These are phyloP conservation scores for Botrytis paeoniae DNA, from an alignment of 2,329 filamentous ascomycete genomes.

Conservation along the genomic window DNA sequence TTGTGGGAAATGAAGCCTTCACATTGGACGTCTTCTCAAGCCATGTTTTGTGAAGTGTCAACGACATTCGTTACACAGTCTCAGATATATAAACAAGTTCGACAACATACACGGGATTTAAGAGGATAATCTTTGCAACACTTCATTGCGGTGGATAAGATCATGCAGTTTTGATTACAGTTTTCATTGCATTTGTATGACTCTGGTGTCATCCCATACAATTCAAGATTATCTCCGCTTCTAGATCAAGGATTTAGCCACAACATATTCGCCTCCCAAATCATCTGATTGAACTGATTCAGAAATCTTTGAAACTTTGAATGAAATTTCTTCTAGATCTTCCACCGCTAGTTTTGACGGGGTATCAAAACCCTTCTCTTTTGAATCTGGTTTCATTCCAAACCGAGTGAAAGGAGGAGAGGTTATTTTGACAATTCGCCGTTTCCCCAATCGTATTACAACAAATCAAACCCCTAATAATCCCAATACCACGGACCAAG, in stretches of 20 bases:
- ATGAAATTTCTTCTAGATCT: not conserved
- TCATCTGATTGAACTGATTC: not conserved
- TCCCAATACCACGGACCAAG: slow-evolving; percentile 4
- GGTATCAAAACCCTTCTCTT: not conserved
- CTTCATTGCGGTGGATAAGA: not conserved
- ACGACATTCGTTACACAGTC: not conserved
- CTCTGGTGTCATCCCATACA: not conserved
- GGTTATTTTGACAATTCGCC: not conserved
- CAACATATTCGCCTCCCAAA: not conserved
- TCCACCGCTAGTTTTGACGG: slow-evolving; percentile 6
- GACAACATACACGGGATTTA: not conserved
- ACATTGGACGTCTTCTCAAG: not conserved
- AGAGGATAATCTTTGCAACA: not conserved
- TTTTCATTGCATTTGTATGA: not conserved
- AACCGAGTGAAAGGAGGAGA: not conserved
- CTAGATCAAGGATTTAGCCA: not conserved
- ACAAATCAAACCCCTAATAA: not conserved
- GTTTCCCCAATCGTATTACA: not conserved
- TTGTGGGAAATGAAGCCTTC: not conserved
- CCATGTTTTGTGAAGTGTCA: not conserved
- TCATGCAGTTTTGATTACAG: not conserved
- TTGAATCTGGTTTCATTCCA: not conserved
- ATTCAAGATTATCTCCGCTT: not conserved
- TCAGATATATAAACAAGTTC: not conserved
- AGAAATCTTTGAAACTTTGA: not conserved